These are phyloP conservation scores for Periconia sp. DNA, from an alignment of 2,329 filamentous ascomycete species.

Conservation along the genomic window DNA sequence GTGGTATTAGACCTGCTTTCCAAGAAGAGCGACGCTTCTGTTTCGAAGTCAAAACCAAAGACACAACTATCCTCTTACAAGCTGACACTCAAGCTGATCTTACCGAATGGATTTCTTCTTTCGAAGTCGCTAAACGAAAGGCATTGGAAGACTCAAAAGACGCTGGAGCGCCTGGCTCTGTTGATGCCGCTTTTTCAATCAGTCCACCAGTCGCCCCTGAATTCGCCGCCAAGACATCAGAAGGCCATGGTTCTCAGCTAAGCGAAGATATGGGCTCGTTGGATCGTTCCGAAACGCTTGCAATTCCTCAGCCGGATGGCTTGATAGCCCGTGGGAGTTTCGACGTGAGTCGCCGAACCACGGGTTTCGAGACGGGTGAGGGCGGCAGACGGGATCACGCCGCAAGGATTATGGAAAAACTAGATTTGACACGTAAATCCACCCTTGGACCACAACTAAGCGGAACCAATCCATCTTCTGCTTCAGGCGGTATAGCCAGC, in stretches of 20 bases:
- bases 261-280: constrained; percentile 56
- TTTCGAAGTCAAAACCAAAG: constrained; percentile 98
- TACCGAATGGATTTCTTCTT: constrained; percentile 92
- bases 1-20: constrained; percentile 86
- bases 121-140: constrained; percentile 90
- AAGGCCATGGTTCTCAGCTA: constrained; percentile 61
- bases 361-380: constrained; percentile 67
- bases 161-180: constrained; percentile 47
- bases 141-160: constrained; percentile 74
- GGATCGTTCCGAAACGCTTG: constrained; percentile 67
- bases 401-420: constrained; percentile 85
- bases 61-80: constrained; percentile 83
- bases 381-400: constrained; percentile 76
- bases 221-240: constrained; percentile 78
- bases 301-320: constrained; percentile 62
- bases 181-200: constrained; percentile 84
- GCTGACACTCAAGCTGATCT: constrained; percentile 89
- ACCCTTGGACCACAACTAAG: constrained; percentile 56
- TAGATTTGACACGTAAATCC: constrained; percentile 84
- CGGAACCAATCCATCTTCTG: constrained; percentile 44
- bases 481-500: constrained; percentile 73
- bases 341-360: constrained; percentile 63
- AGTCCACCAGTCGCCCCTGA: constrained; percentile 85
- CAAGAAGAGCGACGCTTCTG: constrained; percentile 94
- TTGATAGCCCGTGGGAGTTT: constrained; percentile 67